Evolutionary conservation across 2,329 filamentous ascomycete species (phyloP).

Genomic region (Zymoseptoria crescenta): DNA sequence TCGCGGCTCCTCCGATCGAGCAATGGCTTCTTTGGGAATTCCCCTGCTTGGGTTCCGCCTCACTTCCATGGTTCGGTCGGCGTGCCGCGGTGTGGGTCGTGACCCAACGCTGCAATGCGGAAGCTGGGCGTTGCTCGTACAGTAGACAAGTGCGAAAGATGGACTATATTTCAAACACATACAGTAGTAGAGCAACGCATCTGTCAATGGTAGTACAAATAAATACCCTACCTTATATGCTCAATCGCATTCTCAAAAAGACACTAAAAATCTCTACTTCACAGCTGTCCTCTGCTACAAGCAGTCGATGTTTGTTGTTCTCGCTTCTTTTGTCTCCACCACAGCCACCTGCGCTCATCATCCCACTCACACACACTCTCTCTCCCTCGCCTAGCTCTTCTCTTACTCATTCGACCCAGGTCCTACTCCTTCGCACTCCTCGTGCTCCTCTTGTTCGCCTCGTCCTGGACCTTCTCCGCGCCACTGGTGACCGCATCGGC

Average conservation of each 20-base stretch:
- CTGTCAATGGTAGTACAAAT: neutral
- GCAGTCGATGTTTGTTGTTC: no score
- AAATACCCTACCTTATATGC: neutral
- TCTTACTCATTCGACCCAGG: neutral
- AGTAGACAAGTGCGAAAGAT: no score
- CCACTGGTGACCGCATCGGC: conserved; percentile 54
- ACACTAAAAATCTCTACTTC: neutral
- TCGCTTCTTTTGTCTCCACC: no score
- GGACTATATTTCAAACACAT: no score
- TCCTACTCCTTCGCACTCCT: conserved; percentile 15
- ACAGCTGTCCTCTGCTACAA: neutral
- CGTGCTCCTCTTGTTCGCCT: conserved; percentile 48
- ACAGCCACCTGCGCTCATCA: no score
- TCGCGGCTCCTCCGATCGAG: neutral
- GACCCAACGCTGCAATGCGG: no score
- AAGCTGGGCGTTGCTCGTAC: no score
- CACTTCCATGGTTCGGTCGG: neutral
- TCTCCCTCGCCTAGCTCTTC: neutral
- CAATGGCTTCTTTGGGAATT: neutral
- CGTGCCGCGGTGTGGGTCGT: neutral
- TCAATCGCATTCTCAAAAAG: neutral
- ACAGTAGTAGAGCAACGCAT: neutral
- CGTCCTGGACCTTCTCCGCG: conserved; percentile 67
- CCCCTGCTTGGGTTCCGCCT: neutral
- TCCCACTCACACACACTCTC: no score